phyloP scores from a whole-genome alignment of 2,329 filamentous ascomycete genomes.

The Trichoderma citrinoviride region DNA sequence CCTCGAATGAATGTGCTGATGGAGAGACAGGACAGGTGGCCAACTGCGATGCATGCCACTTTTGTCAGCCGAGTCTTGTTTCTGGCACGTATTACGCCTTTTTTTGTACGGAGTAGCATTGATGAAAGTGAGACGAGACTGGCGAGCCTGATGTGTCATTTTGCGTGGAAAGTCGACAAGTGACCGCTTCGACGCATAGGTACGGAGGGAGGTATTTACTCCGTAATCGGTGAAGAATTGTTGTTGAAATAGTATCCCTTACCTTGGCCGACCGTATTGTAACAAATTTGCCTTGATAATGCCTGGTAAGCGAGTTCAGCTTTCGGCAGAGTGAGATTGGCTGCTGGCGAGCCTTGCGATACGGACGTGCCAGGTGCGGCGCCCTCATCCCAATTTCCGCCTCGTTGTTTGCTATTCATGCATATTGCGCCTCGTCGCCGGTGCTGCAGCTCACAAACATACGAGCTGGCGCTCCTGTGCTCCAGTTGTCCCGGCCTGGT shows the following conservation, averaged over 20 bases:
- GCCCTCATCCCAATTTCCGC: not conserved
- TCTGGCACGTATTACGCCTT: not conserved
- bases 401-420: not conserved
- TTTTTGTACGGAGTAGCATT: not conserved
- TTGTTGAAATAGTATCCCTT: not conserved
- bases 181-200: slow-evolving; percentile 20
- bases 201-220: not conserved
- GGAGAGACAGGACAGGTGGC: not conserved
- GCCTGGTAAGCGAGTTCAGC: not conserved
- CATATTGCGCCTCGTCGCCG: not conserved
- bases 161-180: slow-evolving; percentile 20
- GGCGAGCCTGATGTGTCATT: slow-evolving; percentile 23
- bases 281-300: not conserved
- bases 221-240: not conserved
- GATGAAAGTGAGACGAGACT: slow-evolving; percentile 14
- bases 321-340: not conserved
- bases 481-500: not conserved
- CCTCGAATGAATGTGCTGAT: not conserved
- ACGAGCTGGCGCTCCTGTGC: not conserved
- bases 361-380: not conserved
- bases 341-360: not conserved
- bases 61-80: slow-evolving; percentile 1
- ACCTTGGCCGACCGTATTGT: not conserved
- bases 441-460: not conserved
- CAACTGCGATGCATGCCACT: not conserved